phyloP scores from a whole-genome alignment of 2,329 filamentous ascomycete species.

The Aspergillus sp. region DNA sequence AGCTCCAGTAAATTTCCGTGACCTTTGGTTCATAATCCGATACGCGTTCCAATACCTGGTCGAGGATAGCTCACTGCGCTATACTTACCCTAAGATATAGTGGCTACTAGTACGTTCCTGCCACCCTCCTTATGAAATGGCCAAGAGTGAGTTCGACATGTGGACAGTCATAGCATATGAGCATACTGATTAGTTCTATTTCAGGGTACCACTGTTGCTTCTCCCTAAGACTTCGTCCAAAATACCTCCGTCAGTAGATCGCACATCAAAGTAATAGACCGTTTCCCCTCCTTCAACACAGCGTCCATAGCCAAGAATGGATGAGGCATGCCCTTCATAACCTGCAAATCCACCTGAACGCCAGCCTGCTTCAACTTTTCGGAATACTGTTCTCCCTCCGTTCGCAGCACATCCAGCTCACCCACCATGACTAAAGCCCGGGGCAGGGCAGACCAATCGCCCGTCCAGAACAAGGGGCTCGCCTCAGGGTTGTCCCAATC shows the following conservation, averaged over 20 bases:
- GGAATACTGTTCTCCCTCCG: slow-evolving; percentile 56
- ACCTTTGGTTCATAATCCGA: no score
- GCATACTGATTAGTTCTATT: background rate
- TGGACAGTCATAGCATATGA: no score
- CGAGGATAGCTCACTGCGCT: no score
- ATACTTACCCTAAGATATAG: no score
- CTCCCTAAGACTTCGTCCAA: slow-evolving; percentile 19
- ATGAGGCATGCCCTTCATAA: slow-evolving; percentile 60
- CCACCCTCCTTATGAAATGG: background rate
- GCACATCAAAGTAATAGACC: slow-evolving; percentile 52
- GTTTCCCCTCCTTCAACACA: slow-evolving; percentile 53
- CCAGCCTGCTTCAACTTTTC: slow-evolving; percentile 51
- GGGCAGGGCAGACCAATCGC: slow-evolving; percentile 54
- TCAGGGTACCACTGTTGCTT: background rate
- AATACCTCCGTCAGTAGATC: slow-evolving; percentile 38
- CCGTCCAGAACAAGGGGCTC: slow-evolving; percentile 55
- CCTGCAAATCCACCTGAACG: slow-evolving; percentile 50
- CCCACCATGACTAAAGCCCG: slow-evolving; percentile 56
- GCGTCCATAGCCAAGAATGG: slow-evolving; percentile 62
- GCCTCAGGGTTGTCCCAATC: slow-evolving; percentile 56
- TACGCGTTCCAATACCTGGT: no score
- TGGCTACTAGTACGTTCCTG: no score
- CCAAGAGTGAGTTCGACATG: background rate
- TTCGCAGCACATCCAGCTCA: slow-evolving; percentile 58
- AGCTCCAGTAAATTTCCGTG: no score